Percentiles rank a stretch among this genome's conserved stretches.
Conservation (phyloP, 2,329 filamentous ascomycete species). For the Aureobasidium mangrovei region DNA sequence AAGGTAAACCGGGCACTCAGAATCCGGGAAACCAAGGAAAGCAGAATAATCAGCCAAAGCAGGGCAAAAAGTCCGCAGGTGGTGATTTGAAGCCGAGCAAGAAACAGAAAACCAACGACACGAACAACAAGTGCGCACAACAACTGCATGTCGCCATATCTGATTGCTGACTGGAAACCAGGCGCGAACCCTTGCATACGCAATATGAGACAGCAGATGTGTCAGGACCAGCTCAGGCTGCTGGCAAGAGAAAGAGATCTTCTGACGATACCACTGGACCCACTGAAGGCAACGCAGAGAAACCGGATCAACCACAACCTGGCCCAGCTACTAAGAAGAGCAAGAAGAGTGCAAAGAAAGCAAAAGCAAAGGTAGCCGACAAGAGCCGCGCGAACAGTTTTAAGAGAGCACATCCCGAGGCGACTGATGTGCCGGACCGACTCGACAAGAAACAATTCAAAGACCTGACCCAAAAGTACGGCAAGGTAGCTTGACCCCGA, state of each 20-base stretch:
- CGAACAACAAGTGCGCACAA: background rate
- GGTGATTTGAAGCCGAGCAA: constrained; percentile 7
- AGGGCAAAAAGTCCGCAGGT: constrained; percentile 5
- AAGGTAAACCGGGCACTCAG: background rate
- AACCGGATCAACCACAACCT: background rate
- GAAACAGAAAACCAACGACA: constrained; percentile 5
- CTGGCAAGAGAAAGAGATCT: constrained; percentile 2
- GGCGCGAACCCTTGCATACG: constrained; percentile 5
- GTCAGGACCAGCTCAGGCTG: constrained; percentile 3
- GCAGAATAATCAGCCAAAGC: constrained; percentile 7
- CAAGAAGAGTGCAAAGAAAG: constrained; percentile 4
- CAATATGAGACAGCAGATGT: background rate
- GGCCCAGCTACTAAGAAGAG: background rate
- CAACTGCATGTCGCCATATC: background rate
- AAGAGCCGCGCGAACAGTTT: constrained; percentile 3
- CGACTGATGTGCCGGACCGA: background rate
- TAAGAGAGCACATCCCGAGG: constrained; percentile 8
- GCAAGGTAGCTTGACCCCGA: background rate
- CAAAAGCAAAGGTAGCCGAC: constrained; percentile 2
- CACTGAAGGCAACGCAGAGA: background rate
- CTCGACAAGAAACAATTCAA: constrained; percentile 7
- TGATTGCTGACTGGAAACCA: background rate
- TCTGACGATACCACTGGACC: background rate
- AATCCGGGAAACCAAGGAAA: constrained; percentile 1
- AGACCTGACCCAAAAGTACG: constrained; percentile 1